Percentiles rank a stretch among this genome's conserved stretches.
These are phyloP conservation scores for Starmerella cellae DNA, from an alignment of 805 yeast genomes.

Conservation along the genomic window DNA sequence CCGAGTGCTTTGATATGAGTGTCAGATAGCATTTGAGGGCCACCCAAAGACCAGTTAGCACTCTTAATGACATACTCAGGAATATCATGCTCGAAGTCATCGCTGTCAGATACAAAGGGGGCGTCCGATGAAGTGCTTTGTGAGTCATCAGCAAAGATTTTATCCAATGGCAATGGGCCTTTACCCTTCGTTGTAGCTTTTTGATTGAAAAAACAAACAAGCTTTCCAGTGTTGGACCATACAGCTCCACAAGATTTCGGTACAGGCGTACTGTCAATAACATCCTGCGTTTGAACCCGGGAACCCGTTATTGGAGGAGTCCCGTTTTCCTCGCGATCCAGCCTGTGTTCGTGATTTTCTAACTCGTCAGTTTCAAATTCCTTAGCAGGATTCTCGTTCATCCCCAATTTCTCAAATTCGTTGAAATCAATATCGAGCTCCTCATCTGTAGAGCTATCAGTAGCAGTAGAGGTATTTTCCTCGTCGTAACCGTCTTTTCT, in stretches of 20 bases:
- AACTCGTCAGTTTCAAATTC: conserved; percentile 6
- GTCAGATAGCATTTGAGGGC: conserved; percentile 7
- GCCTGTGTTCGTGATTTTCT: background rate
- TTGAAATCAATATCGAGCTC: background rate
- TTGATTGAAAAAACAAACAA: conserved; percentile 67
- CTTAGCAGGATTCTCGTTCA: conserved; percentile 28
- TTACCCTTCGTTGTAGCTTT: conserved; percentile 5
- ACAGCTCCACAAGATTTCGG: conserved; percentile 90
- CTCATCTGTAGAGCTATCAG: background rate
- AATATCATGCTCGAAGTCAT: conserved; percentile 14
- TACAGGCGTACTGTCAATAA: conserved; percentile 69
- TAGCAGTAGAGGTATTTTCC: no score
- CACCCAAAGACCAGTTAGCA: conserved; percentile 16
- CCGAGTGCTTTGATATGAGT: background rate
- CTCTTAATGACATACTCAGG: background rate
- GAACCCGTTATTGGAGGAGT: background rate
- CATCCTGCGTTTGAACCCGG: conserved; percentile 23
- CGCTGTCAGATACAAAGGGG: conserved; percentile 18
- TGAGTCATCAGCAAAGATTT: conserved; percentile 19
- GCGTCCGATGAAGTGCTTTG: conserved; percentile 9
- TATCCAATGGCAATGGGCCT: conserved; percentile 20
- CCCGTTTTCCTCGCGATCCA: background rate
- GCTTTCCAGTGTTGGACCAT: conserved; percentile 67
- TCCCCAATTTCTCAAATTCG: conserved; percentile 15
- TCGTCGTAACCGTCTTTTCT: no score